A percentile compares a stretch with the other conserved stretches of the same genome.
phyloP scores from a whole-genome alignment of 768 basidiomycete genomes.

The Mycena amicta region DNA sequence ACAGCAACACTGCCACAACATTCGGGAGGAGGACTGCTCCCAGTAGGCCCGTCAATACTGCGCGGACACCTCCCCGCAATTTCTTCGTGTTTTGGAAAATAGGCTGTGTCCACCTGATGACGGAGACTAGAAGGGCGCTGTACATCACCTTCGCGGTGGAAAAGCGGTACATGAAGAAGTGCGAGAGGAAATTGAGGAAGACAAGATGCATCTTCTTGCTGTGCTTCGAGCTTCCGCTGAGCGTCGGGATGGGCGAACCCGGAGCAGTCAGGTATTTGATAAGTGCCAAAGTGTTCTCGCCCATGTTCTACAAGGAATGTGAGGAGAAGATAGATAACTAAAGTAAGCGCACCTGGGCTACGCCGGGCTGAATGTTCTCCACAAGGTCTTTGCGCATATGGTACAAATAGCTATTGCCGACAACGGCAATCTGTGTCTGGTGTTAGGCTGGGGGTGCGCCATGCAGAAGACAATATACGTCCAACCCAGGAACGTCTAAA shows the following conservation, averaged over 20 bases:
- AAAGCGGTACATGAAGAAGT: constrained; percentile 77
- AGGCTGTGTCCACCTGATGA: constrained; percentile 43
- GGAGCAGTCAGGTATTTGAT: constrained; percentile 72
- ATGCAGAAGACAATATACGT: constrained; percentile 51
- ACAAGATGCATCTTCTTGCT: constrained; percentile 54
- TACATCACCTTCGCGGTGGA: constrained; percentile 70
- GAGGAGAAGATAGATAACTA: constrained; percentile 5
- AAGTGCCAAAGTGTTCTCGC: constrained; percentile 81
- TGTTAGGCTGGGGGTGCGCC: not conserved
- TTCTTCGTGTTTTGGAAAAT: constrained; percentile 44
- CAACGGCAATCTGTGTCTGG: constrained; percentile 73
- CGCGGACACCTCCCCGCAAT: constrained; percentile 42
- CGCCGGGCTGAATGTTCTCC: constrained; percentile 82
- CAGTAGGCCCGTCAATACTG: constrained; percentile 48
- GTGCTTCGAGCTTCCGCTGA: constrained; percentile 29
- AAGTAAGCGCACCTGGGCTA: constrained; percentile 51
- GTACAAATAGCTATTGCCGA: constrained; percentile 91
- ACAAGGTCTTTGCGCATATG: constrained; percentile 91
- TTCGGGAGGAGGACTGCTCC: constrained; percentile 71
- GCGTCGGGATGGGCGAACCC: constrained; percentile 66
- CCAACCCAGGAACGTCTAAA: constrained; percentile 86
- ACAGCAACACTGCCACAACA: constrained; percentile 70
- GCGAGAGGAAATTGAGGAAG: constrained; percentile 73
- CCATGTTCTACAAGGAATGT: constrained; percentile 75
- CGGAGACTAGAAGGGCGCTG: constrained; percentile 46